Evolutionary conservation across 805 yeast species (phyloP).

Genomic region (Scheffersomyces lignosus): DNA sequence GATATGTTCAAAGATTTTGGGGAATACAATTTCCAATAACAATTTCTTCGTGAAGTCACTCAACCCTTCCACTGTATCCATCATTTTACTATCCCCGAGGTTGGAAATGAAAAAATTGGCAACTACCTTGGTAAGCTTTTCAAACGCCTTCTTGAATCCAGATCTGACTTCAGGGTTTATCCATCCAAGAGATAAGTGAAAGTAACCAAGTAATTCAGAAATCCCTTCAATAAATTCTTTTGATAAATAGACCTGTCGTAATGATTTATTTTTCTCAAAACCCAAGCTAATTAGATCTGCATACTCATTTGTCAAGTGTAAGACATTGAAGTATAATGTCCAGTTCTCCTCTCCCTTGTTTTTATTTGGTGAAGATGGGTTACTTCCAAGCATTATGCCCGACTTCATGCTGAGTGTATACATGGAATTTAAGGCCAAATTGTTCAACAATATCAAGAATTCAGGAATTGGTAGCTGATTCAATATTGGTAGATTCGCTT

Average conservation of each 20-base stretch:
- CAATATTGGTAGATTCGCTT: slow-evolving; percentile 4
- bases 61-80: slow-evolving; percentile 23
- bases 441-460: slow-evolving; percentile 38
- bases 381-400: slow-evolving; percentile 33
- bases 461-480: slow-evolving; percentile 44
- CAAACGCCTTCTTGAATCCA: slow-evolving; percentile 18
- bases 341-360: slow-evolving; percentile 12
- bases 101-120: slow-evolving; percentile 38
- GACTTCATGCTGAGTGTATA: slow-evolving; percentile 25
- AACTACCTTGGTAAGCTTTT: slow-evolving; percentile 31
- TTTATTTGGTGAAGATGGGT: slow-evolving; percentile 32
- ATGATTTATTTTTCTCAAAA: slow-evolving; percentile 18
- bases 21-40: slow-evolving; percentile 34
- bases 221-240: slow-evolving; percentile 40
- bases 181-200: slow-evolving; percentile 28
- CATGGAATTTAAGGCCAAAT: slow-evolving; percentile 32
- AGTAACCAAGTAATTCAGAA: slow-evolving; percentile 37
- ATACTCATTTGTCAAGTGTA: slow-evolving; percentile 37
- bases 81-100: slow-evolving; percentile 15
- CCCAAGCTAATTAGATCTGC: slow-evolving; percentile 31
- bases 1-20: slow-evolving; percentile 34
- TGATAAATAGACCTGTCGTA: slow-evolving; percentile 24
- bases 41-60: slow-evolving; percentile 37
- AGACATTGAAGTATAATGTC: slow-evolving; percentile 28
- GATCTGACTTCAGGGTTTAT: slow-evolving; percentile 13